Conservation (phyloP, 2,329 filamentous ascomycete species). For the Aspergillus texensis region DNA sequence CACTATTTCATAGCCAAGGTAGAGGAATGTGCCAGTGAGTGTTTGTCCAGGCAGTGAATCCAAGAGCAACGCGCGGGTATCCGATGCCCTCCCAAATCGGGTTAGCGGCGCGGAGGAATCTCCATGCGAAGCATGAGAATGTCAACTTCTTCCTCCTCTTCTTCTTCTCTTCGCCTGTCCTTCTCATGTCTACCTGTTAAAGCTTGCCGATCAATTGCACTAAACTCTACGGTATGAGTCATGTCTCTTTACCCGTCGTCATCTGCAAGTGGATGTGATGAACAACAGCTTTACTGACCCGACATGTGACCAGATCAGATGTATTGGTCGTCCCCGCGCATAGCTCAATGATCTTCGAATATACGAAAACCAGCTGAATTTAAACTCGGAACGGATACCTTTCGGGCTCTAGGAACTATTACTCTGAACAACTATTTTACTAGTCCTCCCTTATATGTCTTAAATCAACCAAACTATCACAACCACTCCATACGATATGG, state of each 20-base stretch:
- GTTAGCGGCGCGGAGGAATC: slow-evolving; percentile 24
- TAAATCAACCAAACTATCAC: not conserved
- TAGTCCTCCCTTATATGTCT: not conserved
- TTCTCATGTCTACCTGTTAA: not conserved
- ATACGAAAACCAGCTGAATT: not conserved
- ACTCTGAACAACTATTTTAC: not conserved
- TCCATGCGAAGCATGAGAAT: not conserved
- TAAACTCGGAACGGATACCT: not conserved
- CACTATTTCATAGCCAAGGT: slow-evolving; percentile 6
- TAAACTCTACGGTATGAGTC: not conserved
- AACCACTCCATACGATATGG: slow-evolving; percentile 27
- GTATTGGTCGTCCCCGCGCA: not conserved
- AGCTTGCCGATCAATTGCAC: not conserved
- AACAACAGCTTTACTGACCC: not conserved
- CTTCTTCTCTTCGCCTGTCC: not conserved
- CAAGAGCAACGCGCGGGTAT: slow-evolving; percentile 9
- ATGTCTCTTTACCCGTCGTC: not conserved
- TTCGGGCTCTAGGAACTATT: not conserved
- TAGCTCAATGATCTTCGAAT: not conserved
- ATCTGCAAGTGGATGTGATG: not conserved
- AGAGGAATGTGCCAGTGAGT: not conserved
- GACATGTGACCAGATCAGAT: slow-evolving; percentile 1
- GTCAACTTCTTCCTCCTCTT: not conserved
- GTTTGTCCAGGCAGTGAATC: slow-evolving; percentile 8
- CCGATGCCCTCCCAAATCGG: slow-evolving; percentile 12